Evolutionary conservation across 1,284 basidiomycete genomes (phyloP).

Genomic region (Schizophyllum commune): DNA sequence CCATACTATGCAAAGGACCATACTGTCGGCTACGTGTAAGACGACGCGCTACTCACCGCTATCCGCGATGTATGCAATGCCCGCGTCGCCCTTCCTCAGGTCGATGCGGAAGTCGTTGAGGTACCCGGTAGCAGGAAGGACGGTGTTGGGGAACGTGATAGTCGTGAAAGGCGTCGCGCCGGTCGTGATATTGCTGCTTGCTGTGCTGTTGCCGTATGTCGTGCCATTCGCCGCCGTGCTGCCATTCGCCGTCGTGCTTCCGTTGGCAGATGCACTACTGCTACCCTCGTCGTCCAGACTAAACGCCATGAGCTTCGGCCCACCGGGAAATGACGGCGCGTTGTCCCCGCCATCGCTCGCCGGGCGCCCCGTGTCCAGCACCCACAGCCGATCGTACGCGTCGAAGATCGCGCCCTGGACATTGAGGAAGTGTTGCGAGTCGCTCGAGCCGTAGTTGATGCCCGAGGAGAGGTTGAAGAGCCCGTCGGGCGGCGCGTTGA

Average conservation of each 20-base stretch:
- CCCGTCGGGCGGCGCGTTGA: conserved; percentile 14
- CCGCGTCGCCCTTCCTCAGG: conserved; percentile 15
- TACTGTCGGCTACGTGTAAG: too few relatives aligned
- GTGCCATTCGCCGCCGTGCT: too few relatives aligned
- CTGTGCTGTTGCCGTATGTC: background rate
- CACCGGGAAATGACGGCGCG: conserved; percentile 17
- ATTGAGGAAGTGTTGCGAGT: conserved; percentile 10
- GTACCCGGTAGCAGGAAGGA: conserved; percentile 20
- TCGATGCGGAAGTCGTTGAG: conserved; percentile 24
- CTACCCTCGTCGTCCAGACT: conserved; percentile 8
- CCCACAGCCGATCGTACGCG: conserved; percentile 37
- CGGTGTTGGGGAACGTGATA: conserved; percentile 19
- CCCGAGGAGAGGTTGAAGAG: conserved; percentile 11
- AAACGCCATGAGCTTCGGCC: conserved; percentile 24
- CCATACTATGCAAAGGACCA: too few relatives aligned
- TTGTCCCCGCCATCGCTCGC: conserved; percentile 16
- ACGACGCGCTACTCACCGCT: conserved; percentile 9
- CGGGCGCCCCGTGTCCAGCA: conserved; percentile 20
- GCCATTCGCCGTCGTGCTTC: too few relatives aligned
- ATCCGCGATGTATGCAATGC: conserved; percentile 23
- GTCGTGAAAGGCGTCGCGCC: conserved; percentile 18
- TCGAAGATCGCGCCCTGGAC: conserved; percentile 56
- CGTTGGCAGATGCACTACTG: background rate
- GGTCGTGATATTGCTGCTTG: background rate
- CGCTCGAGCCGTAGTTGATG: conserved; percentile 9